phyloP scores from a whole-genome alignment of 345 rosid genomes.

The Acer campestre region DNA sequence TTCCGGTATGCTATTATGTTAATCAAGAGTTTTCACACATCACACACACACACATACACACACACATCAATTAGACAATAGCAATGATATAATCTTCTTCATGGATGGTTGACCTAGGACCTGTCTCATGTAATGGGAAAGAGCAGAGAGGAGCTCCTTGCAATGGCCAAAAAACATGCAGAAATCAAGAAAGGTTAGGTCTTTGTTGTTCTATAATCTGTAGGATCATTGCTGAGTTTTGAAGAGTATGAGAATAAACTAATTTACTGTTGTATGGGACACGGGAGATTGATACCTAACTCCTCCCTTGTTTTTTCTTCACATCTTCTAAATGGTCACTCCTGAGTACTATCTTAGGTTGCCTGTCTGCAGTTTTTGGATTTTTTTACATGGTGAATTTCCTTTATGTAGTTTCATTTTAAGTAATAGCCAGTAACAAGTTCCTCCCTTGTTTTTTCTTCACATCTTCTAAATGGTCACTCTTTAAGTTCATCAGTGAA shows the following conservation, averaged over 20 bases:
- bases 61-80: neutral
- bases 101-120: conserved; percentile 49
- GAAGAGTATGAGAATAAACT: neutral
- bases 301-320: too few relatives aligned
- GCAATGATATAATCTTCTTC: conserved; percentile 8
- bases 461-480: neutral
- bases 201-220: conserved; percentile 11
- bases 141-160: conserved; percentile 89
- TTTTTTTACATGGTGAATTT: neutral
- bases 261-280: neutral
- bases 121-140: conserved; percentile 87
- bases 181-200: conserved; percentile 60
- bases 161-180: conserved; percentile 62
- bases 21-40: conserved; percentile 1
- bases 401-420: neutral
- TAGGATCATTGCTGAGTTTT: neutral
- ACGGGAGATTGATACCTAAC: neutral
- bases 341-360: neutral
- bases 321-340: too few relatives aligned
- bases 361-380: neutral
- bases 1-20: conserved; percentile 62
- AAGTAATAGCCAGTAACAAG: neutral
- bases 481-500: neutral
- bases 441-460: neutral
- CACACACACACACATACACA: neutral